A percentile compares a stretch with the other conserved stretches of the same genome.
These are phyloP conservation scores for Penicillium herquei DNA, from an alignment of 495 filamentous ascomycete genomes.

Conservation along the genomic window DNA sequence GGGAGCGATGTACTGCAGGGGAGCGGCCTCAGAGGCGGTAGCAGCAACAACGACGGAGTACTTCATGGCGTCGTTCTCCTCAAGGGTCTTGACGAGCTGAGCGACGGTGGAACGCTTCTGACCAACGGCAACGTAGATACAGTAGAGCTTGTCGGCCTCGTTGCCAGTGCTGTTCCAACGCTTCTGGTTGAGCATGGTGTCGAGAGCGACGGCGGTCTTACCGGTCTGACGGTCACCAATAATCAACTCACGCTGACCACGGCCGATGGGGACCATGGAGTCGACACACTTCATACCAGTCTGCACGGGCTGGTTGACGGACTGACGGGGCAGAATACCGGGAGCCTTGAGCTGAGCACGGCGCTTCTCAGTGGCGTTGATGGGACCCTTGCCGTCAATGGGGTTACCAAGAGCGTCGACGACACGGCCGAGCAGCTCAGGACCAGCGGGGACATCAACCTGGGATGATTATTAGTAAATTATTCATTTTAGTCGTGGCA, in stretches of 20 bases:
- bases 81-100: constrained; percentile 98
- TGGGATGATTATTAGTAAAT: constrained; percentile 39
- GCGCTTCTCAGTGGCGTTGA: constrained; percentile 86
- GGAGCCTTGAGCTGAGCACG: constrained; percentile 99
- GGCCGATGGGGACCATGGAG: constrained; percentile 99
- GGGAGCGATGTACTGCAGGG: constrained; percentile 91
- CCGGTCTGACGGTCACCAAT: constrained; percentile 99
- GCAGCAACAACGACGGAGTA: constrained; percentile 94
- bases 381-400: constrained; percentile 97
- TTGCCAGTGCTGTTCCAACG: constrained; percentile 89
- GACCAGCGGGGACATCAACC: constrained; percentile 96
- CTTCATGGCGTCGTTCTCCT: constrained; percentile 99
- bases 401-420: constrained; percentile 98
- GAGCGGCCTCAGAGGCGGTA: constrained; percentile 95
- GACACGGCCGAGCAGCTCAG: constrained; percentile 93
- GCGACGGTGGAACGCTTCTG: constrained; percentile 99
- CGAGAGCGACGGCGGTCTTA: constrained; percentile 98
- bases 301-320: constrained; percentile 98
- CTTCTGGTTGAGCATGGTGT: constrained; percentile 98
- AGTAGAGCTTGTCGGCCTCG: constrained; percentile 98
- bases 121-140: constrained; percentile 97
- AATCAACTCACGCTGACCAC: constrained; percentile 99
- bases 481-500: neutral
- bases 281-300: constrained; percentile 99
- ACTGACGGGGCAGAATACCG: constrained; percentile 93